Conservation (phyloP, 768 basidiomycete species). For the Termitomyces sp. region DNA sequence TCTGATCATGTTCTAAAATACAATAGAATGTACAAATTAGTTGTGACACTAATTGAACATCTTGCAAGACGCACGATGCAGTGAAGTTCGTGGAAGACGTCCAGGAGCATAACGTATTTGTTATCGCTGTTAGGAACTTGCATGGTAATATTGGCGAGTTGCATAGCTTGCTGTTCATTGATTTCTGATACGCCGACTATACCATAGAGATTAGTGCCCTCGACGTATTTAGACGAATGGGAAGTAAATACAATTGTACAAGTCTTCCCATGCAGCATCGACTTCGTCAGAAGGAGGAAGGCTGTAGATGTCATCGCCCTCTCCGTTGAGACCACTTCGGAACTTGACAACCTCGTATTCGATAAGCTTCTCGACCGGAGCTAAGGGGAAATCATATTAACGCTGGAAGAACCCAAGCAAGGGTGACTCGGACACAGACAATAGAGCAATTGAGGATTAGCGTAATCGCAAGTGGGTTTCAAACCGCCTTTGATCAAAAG, state of each 20-base stretch:
- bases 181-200: constrained; percentile 9
- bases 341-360: constrained; percentile 12
- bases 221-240: background rate
- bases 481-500: background rate
- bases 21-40: background rate
- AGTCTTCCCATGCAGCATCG: constrained; percentile 7
- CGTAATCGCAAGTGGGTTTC: background rate
- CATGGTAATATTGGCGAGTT: constrained; percentile 7
- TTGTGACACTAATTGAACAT: background rate
- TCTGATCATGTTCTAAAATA: constrained; percentile 5
- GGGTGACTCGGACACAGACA: constrained; percentile 3
- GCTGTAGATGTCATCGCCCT: constrained; percentile 9
- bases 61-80: constrained; percentile 2
- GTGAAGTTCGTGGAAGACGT: constrained; percentile 12
- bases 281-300: constrained; percentile 10
- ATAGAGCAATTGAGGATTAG: constrained; percentile 6
- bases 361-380: constrained; percentile 1
- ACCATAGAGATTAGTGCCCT: background rate
- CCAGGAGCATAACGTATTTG: constrained; percentile 9
- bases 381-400: background rate
- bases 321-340: constrained; percentile 6
- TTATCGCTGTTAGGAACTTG: constrained; percentile 7
- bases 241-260: constrained; percentile 5
- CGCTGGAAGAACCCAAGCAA: background rate
- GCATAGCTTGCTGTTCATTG: constrained; percentile 1